Conservation (phyloP, 768 basidiomycete genomes). For the Kwoniella sp. region DNA sequence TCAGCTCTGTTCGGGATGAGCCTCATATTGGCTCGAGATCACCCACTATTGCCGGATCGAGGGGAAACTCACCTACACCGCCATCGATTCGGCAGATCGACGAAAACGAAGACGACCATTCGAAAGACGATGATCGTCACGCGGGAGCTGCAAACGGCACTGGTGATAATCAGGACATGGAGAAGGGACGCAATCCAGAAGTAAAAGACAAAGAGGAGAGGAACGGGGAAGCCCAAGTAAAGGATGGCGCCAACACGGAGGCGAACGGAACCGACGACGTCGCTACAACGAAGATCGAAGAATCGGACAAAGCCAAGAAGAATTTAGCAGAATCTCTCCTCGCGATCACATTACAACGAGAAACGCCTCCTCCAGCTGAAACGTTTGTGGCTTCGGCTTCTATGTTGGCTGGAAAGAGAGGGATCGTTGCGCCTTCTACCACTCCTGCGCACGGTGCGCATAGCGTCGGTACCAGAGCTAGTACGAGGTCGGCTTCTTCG, state of each 20-base stretch:
- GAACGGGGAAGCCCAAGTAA: neutral
- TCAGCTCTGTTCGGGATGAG: conserved; percentile 22
- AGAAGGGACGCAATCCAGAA: neutral
- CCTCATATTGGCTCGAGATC: conserved; percentile 16
- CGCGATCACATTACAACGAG: conserved; percentile 11
- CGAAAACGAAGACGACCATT: too few relatives aligned
- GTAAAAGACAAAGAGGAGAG: neutral
- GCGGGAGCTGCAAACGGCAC: too few relatives aligned
- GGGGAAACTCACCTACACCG: conserved; percentile 16
- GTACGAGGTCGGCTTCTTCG: neutral
- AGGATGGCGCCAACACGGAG: neutral
- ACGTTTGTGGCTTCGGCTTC: conserved; percentile 5
- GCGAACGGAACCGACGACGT: neutral
- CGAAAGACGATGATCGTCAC: too few relatives aligned
- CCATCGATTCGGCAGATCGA: neutral
- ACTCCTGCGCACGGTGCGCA: too few relatives aligned
- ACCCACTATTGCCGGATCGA: conserved; percentile 11
- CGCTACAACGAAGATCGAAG: neutral
- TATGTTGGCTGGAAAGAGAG: neutral
- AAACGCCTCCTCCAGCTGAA: conserved; percentile 12
- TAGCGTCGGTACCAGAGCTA: neutral
- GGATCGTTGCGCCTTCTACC: neutral
- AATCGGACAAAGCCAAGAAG: neutral
- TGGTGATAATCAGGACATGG: too few relatives aligned
- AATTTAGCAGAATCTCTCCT: conserved; percentile 8